Base-by-base conservation (phyloP, 176 grass and related monocot genomes). In the Typha latifolia region DNA sequence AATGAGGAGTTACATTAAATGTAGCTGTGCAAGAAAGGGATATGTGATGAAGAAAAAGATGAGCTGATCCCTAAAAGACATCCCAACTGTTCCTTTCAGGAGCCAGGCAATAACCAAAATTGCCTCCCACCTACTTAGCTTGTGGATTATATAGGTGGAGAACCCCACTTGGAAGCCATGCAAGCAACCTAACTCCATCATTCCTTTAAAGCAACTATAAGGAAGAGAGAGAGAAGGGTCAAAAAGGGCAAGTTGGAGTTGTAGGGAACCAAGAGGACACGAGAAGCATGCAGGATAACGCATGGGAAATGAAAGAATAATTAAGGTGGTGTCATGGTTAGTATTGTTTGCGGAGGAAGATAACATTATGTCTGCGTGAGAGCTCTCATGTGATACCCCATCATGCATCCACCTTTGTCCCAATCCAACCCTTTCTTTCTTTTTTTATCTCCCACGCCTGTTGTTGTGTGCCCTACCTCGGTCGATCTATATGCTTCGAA, bases 331-430 rank as follows among this genome's bases (percentile, higher is more conserved):
- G 63, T 18, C 31, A 37, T 64, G 48, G 37, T 43, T 43, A 10
- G 37, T 43, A 1, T 97, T 92, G 93, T 97, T 97, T 97, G 93
- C 72, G 75, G 82, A 86, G 67, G 82, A 97, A 97, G 93, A 83
- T 92, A 97, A 89, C 86, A 97, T 97, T 82, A 97, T 97, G 85
- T 75, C 82, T 92, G 88, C 85, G 85, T 92, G 93, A 84, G 77
- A 86, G 68, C 80, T 72, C 80, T 97, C 93, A 91, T 96, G 93
- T 96, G 88, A 86, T 69, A 62, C 63, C 72, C 73, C 88, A 91
- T 97, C 85, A 97, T 91, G 65, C 81, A 72, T 71, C 66, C 86
- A 75, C 66, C 74, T 72, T 69, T 34, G 66, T 13, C 61, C 47
- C 66, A 82, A 72, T 70, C 74, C 70, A 63, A 67, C 68, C 69